Evolutionary conservation across 1,284 basidiomycete genomes (phyloP), one percentile per base, ranked within the genome.

Genomic region (Ceratobasidium sp.): DNA sequence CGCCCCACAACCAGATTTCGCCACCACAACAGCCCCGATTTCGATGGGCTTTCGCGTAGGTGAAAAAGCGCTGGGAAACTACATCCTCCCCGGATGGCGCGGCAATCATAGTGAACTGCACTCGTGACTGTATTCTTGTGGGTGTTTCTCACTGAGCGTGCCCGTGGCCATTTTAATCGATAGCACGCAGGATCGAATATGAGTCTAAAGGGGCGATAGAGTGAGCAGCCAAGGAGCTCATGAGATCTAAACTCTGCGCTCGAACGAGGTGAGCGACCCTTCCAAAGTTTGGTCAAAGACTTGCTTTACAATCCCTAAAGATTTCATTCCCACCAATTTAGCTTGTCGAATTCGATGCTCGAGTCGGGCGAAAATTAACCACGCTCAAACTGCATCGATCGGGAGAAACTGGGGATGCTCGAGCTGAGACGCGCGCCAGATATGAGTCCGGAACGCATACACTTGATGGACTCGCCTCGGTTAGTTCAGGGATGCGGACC

Each of bases 351-450:
- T 26, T 18, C 26, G 34, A 23, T 34, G 5, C 52, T 18, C 52
- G 28, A 26, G 26, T 6, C 6, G 30, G 28, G 28, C n/a, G 52
- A 30, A 14, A 5, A 30, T 55, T 55, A 16, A 32, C 52, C 48
- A 50, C 30, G 58, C 58, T 60, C 39, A 60, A 36, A n/a, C 14
- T 45, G 36, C 36, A 60, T 60, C 36, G 58, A 60, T 45, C 58
- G 39, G 58, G 58, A 60, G 26, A 9, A 26, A 43, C 58, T 16
- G n/a, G n/a, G n/a, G n/a, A 60, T 43, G n/a, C 34, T 28, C 58
- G 58, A 60, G 58, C 58, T 60, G 39, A 60, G 58, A 60, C 58
- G 58, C 36, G 23, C 23, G 41, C 41, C 21, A 60, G 41, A 43
- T 23, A 45, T 18, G 58, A 30, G 58, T 60, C 39, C 34, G 39